Percentiles rank a stretch among this genome's conserved stretches.
Evolutionary conservation across 495 filamentous ascomycete species (phyloP).

Genomic region (Podospora tetraspora): DNA sequence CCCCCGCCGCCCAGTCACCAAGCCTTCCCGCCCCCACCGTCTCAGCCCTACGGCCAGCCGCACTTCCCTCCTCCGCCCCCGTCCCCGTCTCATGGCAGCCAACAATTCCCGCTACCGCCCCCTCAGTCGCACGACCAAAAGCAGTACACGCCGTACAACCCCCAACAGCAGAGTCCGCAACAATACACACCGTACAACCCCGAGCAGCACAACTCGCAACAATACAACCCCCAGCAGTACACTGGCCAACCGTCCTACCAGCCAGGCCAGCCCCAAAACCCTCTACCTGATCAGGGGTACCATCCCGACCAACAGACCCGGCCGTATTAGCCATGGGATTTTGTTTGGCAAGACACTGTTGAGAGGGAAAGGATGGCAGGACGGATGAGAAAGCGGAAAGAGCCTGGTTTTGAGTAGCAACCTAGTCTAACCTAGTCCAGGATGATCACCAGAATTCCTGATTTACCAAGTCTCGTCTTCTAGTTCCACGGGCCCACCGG

Average conservation of each 20-base stretch:
- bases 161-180: conserved; percentile 5
- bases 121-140: background rate
- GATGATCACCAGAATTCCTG: background rate
- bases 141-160: conserved; percentile 9
- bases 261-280: background rate
- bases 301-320: conserved; percentile 5
- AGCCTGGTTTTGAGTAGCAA: background rate
- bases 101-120: background rate
- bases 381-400: background rate
- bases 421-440: background rate
- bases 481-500: background rate
- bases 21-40: conserved; percentile 15
- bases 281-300: conserved; percentile 13
- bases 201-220: background rate
- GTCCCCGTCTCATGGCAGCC: conserved; percentile 5
- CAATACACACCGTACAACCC: background rate
- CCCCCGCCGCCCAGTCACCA: conserved; percentile 4
- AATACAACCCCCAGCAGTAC: background rate
- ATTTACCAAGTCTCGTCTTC: background rate
- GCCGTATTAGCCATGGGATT: conserved; percentile 6
- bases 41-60: conserved; percentile 13
- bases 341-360: background rate
- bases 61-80: background rate
- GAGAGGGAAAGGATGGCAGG: background rate
- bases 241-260: background rate